Conservation (phyloP, 768 basidiomycete genomes). For the Boletales sp. region DNA sequence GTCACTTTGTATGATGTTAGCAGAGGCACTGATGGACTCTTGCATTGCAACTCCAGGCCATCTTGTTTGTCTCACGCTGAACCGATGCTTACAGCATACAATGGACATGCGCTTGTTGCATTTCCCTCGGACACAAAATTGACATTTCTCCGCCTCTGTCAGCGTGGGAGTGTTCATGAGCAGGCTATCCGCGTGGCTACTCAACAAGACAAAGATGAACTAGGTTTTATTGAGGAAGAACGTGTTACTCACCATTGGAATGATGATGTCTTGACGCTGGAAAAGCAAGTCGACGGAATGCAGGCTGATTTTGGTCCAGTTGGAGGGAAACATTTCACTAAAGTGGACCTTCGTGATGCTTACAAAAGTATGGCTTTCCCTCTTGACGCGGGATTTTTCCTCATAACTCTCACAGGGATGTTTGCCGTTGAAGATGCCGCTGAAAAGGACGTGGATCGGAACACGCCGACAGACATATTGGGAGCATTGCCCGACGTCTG, state of each 20-base stretch:
- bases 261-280: constrained; percentile 37
- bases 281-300: constrained; percentile 23
- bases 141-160: constrained; percentile 45
- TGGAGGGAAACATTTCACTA: constrained; percentile 40
- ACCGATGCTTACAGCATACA: constrained; percentile 23
- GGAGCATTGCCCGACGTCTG: constrained; percentile 55
- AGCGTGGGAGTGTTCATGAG: constrained; percentile 44
- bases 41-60: constrained; percentile 45
- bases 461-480: constrained; percentile 44
- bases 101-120: constrained; percentile 31
- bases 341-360: constrained; percentile 46
- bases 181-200: constrained; percentile 33
- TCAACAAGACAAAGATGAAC: constrained; percentile 11
- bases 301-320: constrained; percentile 41
- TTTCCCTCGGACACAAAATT: constrained; percentile 29
- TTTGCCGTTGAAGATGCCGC: constrained; percentile 30
- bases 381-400: background rate
- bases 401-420: constrained; percentile 35
- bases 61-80: constrained; percentile 32
- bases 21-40: constrained; percentile 33
- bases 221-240: background rate
- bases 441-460: constrained; percentile 33
- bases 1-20: constrained; percentile 65
- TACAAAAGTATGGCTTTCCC: constrained; percentile 50
- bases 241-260: constrained; percentile 34